phyloP scores from a whole-genome alignment of 768 basidiomycete species.

The Asterophora lycoperdoides region DNA sequence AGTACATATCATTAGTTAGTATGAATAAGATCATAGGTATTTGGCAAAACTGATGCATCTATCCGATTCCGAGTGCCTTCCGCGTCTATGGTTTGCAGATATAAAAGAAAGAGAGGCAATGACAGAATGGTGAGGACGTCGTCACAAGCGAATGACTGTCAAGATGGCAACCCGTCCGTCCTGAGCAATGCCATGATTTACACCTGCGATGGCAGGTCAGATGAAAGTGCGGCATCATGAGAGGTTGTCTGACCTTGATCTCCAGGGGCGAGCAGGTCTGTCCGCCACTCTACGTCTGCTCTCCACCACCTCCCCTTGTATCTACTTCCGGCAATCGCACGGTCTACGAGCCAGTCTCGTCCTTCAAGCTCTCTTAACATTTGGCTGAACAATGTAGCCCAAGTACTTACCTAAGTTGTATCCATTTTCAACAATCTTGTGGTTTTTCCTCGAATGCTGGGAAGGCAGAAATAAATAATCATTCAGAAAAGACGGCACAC shows the following conservation, averaged over 20 bases:
- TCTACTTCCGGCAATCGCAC: conserved; percentile 53
- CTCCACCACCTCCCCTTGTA: conserved; percentile 71
- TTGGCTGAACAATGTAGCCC: neutral
- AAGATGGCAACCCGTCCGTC: conserved; percentile 80
- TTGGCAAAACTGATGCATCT: too few relatives aligned
- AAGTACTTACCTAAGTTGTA: conserved; percentile 53
- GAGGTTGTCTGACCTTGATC: conserved; percentile 46
- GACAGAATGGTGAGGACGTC: neutral
- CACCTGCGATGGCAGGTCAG: conserved; percentile 38
- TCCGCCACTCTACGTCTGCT: conserved; percentile 73
- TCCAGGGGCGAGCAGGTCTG: conserved; percentile 66
- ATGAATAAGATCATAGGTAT: too few relatives aligned
- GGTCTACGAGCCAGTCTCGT: conserved; percentile 71
- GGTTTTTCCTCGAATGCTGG: conserved; percentile 56
- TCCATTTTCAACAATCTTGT: conserved; percentile 72
- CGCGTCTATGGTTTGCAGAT: too few relatives aligned
- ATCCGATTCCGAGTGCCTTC: too few relatives aligned
- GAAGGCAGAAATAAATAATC: neutral
- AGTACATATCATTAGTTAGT: too few relatives aligned
- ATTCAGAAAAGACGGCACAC: too few relatives aligned
- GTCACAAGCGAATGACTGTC: conserved; percentile 41
- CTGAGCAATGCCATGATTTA: conserved; percentile 78
- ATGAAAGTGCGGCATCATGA: neutral
- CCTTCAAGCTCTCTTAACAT: conserved; percentile 32
- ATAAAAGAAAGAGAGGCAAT: too few relatives aligned